Base-by-base conservation (phyloP, 164 flowering plant species). In the Annona cherimola region DNA sequence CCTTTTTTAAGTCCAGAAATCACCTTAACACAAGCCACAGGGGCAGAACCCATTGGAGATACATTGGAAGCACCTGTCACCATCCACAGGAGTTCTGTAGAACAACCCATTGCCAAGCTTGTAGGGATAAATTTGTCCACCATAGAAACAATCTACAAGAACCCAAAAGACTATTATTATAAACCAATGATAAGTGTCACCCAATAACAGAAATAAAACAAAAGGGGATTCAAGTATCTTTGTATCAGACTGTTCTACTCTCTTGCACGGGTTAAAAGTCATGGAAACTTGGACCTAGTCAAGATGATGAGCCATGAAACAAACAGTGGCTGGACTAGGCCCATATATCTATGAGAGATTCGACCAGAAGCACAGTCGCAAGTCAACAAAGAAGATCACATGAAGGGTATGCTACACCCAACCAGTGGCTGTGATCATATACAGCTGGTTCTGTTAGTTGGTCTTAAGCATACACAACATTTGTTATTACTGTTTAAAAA, bases 51-150 rank as follows among this genome's bases (percentile, higher is more conserved):
- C 45, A 73, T 74, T 57, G 72, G 78, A 3, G 71, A 75, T 71
- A 88, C 57, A 74, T 81, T 89, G 66, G 97, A 92, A 39, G 83
- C 93, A 42, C 99, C 99, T 5, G 90, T 84, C 19, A 92, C 88
- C 88, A 90, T 83, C 99, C 97, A 95, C 73, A 92, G 71, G 45
- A 76, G 71, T 19, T 84, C 84, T 43, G 79, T 71, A 18, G 88
- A 74, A 35, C 71, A 66, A 71, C 88, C 67, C 50, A 83, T 77
- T 16, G 76, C 85, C 7, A 92, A 54, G 73, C 93, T 82, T 63
- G 98, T 92, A 5, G 99, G 97, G 72, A 88, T 83, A 71, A 90
- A 92, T 63, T 67, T 79, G 68, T 82, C 89, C 14, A 55, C 19
- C 63, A 88, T 70, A 1, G 83, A 67, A 69, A 93, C 82, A 59